Evolutionary conservation across 2,329 filamentous ascomycete genomes (phyloP), one percentile per base, ranked within the genome.

Genomic region (Aspergillus costaricaensis): DNA sequence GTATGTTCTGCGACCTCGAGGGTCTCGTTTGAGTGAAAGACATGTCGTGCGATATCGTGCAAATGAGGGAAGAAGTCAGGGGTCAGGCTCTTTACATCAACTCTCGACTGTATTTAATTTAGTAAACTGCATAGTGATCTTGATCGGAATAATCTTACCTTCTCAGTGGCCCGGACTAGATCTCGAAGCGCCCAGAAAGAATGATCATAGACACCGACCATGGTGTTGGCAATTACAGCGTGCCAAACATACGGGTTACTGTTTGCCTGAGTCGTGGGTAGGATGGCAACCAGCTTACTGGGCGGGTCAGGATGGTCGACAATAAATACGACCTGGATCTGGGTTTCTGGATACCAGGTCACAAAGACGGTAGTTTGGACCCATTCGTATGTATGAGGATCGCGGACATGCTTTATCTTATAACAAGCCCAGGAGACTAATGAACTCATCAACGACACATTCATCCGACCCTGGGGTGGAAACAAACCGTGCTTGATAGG

Each of bases 31-130:
- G 64, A 68, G 53, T 76, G 72, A 23, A 73, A 70, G 21, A 68
- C 66, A 57, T 76, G 74, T 10, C 74, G 65, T 5, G 68, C 69
- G 47, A 71, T 68, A 25, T 76, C 69, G 58, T 76, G 73, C 2
- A 75, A 67, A 12, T 63, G 57, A 10, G 62, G 63, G 57, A 72
- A 72, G 27, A 72, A 72, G 23, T 71, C 55, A 5, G 58, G 61
- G 17, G 58, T 50, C 8, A 61, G 51, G 12, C 58, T 51, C 3
- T 47, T 52, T 5, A 30, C 15, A 7, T 58, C 15, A 23, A 60
- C 58, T 47, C 67, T 58, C 19, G 43, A 53, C 67, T 68, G 2
- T 0, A 14, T 36, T 23, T 2, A 17, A 0, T 3, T 49, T 15
- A 39, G n/a, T 17, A 23, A 23, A 23, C 17, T 5, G 9, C 3